Evolutionary conservation across 148 eudicot species (phyloP).

Genomic region (Spergularia bocconei): DNA sequence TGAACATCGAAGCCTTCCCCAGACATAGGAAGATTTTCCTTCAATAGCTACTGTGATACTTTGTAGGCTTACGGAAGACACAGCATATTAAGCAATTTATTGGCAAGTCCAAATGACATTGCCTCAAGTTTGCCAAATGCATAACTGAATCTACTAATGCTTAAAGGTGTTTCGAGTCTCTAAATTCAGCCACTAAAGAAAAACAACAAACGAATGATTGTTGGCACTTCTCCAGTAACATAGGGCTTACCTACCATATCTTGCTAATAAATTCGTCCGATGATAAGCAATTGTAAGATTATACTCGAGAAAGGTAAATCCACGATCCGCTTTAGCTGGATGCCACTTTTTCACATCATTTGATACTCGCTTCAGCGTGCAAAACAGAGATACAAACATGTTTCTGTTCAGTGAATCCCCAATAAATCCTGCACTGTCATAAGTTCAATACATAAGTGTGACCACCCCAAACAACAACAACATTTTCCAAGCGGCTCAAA

Average conservation of each 20-base stretch:
- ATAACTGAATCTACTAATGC: background rate
- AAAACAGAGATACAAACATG: constrained; percentile 93
- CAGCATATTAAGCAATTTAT: background rate
- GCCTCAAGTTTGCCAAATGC: constrained; percentile 6
- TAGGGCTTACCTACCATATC: constrained; percentile 93
- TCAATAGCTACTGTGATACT: background rate
- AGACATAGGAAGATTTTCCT: background rate
- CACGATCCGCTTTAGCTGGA: constrained; percentile 93
- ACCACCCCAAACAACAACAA: constrained; percentile 1
- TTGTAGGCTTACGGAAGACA: background rate
- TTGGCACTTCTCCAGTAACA: constrained; percentile 6
- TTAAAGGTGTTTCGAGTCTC: background rate
- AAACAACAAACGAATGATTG: background rate
- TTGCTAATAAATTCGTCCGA: constrained; percentile 84
- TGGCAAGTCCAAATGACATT: background rate
- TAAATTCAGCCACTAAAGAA: background rate
- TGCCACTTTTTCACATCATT: constrained; percentile 94
- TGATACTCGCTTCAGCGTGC: constrained; percentile 61
- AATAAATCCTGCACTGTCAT: constrained; percentile 82
- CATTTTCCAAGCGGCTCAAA: background rate
- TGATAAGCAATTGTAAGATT: constrained; percentile 93
- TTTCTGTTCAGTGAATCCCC: constrained; percentile 97
- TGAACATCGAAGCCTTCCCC: background rate
- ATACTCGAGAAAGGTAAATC: constrained; percentile 80
- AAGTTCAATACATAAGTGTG: constrained; percentile 30